Percentiles rank a stretch among this genome's conserved stretches.
Conservation (phyloP, 1,139 yeast species). For the Nakaseomyces bracarensis region DNA sequence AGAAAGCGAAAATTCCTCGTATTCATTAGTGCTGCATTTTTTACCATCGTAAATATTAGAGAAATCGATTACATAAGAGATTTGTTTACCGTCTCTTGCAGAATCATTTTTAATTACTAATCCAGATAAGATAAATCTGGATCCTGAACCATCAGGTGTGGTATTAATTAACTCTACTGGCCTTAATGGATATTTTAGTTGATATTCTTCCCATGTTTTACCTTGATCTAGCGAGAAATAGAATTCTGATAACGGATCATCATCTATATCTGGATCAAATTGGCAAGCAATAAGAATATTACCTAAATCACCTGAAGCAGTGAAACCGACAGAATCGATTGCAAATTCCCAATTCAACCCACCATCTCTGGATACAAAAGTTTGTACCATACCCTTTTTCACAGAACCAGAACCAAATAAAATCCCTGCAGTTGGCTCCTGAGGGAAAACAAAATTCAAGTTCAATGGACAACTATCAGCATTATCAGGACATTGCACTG, state of each 20-base stretch:
- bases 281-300: slow-evolving; percentile 57
- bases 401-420: slow-evolving; percentile 51
- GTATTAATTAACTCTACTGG: slow-evolving; percentile 49
- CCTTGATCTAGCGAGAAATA: slow-evolving; percentile 74
- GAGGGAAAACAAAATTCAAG: slow-evolving; percentile 23
- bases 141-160: slow-evolving; percentile 62
- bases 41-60: slow-evolving; percentile 46
- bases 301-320: slow-evolving; percentile 74
- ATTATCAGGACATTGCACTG: slow-evolving; percentile 55
- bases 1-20: slow-evolving; percentile 56
- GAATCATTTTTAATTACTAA: slow-evolving; percentile 11
- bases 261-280: slow-evolving; percentile 27
- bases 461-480: slow-evolving; percentile 45
- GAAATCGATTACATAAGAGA: slow-evolving; percentile 50
- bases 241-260: slow-evolving; percentile 31
- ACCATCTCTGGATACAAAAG: slow-evolving; percentile 9
- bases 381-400: not conserved
- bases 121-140: slow-evolving; percentile 52
- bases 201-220: slow-evolving; percentile 46
- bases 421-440: slow-evolving; percentile 64
- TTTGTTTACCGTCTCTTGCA: too few relatives aligned
- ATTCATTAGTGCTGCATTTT: slow-evolving; percentile 48
- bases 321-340: slow-evolving; percentile 46
- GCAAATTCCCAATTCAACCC: slow-evolving; percentile 51
- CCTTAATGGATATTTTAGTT: slow-evolving; percentile 41